Conservation (phyloP, 345 rosid species). For the Leavenworthia alabamica region DNA sequence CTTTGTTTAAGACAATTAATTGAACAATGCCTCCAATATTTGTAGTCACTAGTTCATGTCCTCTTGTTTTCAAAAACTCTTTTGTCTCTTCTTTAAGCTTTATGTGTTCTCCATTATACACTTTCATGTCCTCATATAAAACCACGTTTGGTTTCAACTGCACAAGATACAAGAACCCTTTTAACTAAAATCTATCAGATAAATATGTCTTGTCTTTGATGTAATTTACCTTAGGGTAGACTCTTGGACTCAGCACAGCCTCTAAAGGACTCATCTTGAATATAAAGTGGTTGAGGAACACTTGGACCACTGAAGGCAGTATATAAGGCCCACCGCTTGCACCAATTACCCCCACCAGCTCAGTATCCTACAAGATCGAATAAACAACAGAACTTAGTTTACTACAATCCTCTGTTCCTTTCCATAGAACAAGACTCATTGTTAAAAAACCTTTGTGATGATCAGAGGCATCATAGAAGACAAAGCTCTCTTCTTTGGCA, state of each 20-base stretch:
- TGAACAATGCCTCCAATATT: conserved; percentile 64
- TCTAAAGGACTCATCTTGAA: conserved; percentile 63
- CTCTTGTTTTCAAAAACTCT: conserved; percentile 45
- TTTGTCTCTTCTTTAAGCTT: conserved; percentile 55
- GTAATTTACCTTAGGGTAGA: conserved; percentile 58
- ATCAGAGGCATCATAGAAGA: neutral
- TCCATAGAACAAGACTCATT: neutral
- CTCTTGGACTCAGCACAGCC: conserved; percentile 72
- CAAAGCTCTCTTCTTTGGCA: neutral
- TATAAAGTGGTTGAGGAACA: conserved; percentile 64
- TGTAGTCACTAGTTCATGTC: conserved; percentile 30
- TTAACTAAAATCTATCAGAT: neutral
- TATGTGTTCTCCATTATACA: conserved; percentile 66
- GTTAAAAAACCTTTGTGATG: neutral
- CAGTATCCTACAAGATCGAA: conserved; percentile 43
- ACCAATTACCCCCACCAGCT: conserved; percentile 67
- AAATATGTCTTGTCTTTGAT: neutral
- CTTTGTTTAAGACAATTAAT: conserved; percentile 43
- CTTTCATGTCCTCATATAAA: conserved; percentile 55
- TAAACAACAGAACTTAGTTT: neutral
- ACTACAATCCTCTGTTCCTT: neutral
- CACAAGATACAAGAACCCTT: neutral
- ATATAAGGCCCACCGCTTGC: conserved; percentile 76
- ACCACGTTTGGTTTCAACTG: conserved; percentile 75
- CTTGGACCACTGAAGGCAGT: conserved; percentile 73